Base-by-base conservation (phyloP, 2,329 filamentous ascomycete species). In the Botrytis porri region DNA sequence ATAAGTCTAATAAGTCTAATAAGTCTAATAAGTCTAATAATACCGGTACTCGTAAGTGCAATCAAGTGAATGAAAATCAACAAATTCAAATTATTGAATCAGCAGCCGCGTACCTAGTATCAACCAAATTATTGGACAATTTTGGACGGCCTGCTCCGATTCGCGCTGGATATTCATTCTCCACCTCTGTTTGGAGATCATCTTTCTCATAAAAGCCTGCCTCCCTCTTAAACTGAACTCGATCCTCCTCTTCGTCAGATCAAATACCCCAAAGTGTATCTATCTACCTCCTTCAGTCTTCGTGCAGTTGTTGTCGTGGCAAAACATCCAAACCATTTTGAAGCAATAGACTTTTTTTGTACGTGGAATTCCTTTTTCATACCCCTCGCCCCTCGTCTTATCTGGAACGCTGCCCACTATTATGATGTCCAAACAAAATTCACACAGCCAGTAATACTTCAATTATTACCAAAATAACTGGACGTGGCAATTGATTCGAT, bases 401-500 rank as follows among this genome's bases (percentile, higher is more conserved):
- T 69, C 70, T 69, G 62, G 39, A 66, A 72, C 29, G 4, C n/a
- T 25, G 37, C 60, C 45, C 62, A 60, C 70, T 61, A 61, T 32
- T 48, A 60, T 60, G 39, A 60, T 60, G 61, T 72, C 62, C 48
- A 35, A 6, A 25, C 37, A 60, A 43, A 60, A 35, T 67, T 2
- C 51, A 16, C 37, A 59, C 39, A 39, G 45, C 48, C 39, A 67
- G 70, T 66, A 67, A 72, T 29, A 67, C 48, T 37, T 25, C 48
- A 22, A 72, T 35, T 22, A 67, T 67, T 60, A 72, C 37, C 70
- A 67, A 72, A 67, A 60, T 48, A 65, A 51, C 22, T 67, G 18
- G 37, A 72, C 18, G 62, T 72, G 70, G 70, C 62, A 32, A 72
- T 72, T 59, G 29, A 67, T 69, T 61, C 66, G 5, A 45, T n/a